Base-by-base conservation (phyloP, 2,329 filamentous ascomycete species). In the Xylaria arbuscula region DNA sequence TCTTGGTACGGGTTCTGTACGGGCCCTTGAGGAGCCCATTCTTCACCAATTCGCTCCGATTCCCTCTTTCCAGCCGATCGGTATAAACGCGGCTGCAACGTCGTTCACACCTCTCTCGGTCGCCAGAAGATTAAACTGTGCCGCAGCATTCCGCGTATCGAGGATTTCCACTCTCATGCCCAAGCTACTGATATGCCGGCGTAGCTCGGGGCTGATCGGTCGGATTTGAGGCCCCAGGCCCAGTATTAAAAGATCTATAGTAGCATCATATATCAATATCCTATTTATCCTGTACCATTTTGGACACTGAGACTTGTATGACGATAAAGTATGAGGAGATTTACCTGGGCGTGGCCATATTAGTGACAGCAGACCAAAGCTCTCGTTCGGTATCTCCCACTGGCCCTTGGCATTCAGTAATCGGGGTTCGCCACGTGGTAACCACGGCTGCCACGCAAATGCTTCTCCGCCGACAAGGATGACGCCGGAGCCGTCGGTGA, bases 81-180 rank as follows among this genome's bases (percentile, higher is more conserved):
- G 94, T 79, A 98, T 88, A 80, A 99, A 79, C 10, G 94, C 95
- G 1, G 93, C 95, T 34, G 94, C 95, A 70, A 98, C 90, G 75
- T 95, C 91, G 22, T 89, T 86, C 6, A 96, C 89, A 1, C 96
- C 95, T 60, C 96, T 85, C 83, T 99, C 96, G 19, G 94, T 98
- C n/a, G 94, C 95, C 63, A 99, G 83, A 76, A 99, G 79, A 78
- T 99, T 99, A 80, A 96, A 99, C 79, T 98, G 94, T 40, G 94
- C 92, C 1, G 95, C 93, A 9, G 96, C 96, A 81, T 98, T 98
- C 71, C 93, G 86, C 38, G 96, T 98, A 81, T 98, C 96, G 76
- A 95, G 87, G 3, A 98, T 86, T 76, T 99, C 96, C 5, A 98
- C 85, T 66, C 93, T 86, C 73, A 98, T 92, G 0, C 96, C 96